These are phyloP conservation scores for Pseudogymnoascus sp. DNA, from an alignment of 2,329 filamentous ascomycete genomes.

Conservation along the genomic window DNA sequence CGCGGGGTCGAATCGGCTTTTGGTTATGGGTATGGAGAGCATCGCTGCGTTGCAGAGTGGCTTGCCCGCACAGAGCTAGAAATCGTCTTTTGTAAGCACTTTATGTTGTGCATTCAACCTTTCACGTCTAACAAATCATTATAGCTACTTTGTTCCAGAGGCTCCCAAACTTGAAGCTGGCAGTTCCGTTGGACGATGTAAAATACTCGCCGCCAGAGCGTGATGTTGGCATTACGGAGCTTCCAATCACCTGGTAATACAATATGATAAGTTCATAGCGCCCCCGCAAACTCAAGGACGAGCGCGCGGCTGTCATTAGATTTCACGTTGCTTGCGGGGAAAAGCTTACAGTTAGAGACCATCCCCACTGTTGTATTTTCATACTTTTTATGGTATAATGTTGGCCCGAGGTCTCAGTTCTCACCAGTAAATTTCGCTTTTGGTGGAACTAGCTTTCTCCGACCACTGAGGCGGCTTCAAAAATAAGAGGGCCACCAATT, in stretches of 20 bases:
- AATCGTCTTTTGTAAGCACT: constrained; percentile 35
- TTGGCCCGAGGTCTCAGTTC: neutral
- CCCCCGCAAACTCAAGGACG: neutral
- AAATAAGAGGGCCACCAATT: neutral
- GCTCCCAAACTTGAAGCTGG: constrained; percentile 33
- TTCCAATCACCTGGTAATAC: constrained; percentile 31
- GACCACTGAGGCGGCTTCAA: neutral
- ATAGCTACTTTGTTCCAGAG: constrained; percentile 32
- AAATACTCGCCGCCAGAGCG: constrained; percentile 31
- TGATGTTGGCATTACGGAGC: constrained; percentile 35
- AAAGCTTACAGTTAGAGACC: neutral
- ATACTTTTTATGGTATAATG: neutral
- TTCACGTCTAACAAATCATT: neutral
- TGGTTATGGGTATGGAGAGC: constrained; percentile 39
- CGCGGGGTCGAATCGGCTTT: constrained; percentile 30
- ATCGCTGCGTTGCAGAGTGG: constrained; percentile 39
- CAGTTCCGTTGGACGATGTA: constrained; percentile 32
- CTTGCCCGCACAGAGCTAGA: constrained; percentile 36
- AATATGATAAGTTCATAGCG: neutral
- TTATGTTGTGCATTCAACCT: neutral
- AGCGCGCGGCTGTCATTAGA: neutral
- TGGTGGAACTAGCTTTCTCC: neutral
- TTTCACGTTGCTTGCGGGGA: neutral
- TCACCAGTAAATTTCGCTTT: neutral
- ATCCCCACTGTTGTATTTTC: neutral